Evolutionary conservation across 768 basidiomycete genomes (phyloP).

Genomic region (Panaeolus cyanescens): DNA sequence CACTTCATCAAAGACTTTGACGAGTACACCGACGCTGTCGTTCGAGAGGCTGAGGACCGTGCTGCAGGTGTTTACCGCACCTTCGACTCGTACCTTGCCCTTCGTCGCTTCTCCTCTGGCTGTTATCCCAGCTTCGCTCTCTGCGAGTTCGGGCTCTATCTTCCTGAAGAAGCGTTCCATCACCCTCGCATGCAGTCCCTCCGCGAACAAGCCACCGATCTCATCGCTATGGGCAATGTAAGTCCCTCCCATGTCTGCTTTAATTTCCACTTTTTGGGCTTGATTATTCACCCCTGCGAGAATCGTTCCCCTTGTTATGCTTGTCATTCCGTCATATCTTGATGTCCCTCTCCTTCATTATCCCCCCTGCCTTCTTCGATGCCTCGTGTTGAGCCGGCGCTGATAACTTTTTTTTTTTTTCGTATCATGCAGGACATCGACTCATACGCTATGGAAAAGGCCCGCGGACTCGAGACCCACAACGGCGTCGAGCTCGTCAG

Average conservation of each 20-base stretch:
- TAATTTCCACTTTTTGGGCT: background rate
- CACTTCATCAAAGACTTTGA: constrained; percentile 18
- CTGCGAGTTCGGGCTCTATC: constrained; percentile 35
- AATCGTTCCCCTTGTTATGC: background rate
- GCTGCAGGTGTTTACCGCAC: constrained; percentile 30
- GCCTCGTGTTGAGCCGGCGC: constrained; percentile 7
- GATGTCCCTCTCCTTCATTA: background rate
- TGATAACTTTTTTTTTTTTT: constrained; percentile 7
- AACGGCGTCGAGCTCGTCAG: constrained; percentile 54
- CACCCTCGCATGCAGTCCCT: constrained; percentile 40
- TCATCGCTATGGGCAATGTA: constrained; percentile 39
- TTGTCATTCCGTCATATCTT: background rate
- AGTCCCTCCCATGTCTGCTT: constrained; percentile 1
- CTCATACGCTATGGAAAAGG: constrained; percentile 32
- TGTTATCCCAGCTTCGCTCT: constrained; percentile 43
- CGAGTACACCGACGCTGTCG: constrained; percentile 32
- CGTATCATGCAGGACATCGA: constrained; percentile 21
- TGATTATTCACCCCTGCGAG: background rate
- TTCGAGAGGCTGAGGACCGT: constrained; percentile 46
- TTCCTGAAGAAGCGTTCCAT: constrained; percentile 41
- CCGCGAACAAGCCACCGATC: constrained; percentile 28
- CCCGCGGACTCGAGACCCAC: constrained; percentile 34
- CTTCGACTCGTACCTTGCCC: constrained; percentile 40
- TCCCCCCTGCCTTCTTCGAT: background rate
- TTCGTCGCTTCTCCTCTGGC: constrained; percentile 43